These are phyloP conservation scores for Fusarium devonianum DNA, from an alignment of 2,329 filamentous ascomycete genomes.

Conservation along the genomic window DNA sequence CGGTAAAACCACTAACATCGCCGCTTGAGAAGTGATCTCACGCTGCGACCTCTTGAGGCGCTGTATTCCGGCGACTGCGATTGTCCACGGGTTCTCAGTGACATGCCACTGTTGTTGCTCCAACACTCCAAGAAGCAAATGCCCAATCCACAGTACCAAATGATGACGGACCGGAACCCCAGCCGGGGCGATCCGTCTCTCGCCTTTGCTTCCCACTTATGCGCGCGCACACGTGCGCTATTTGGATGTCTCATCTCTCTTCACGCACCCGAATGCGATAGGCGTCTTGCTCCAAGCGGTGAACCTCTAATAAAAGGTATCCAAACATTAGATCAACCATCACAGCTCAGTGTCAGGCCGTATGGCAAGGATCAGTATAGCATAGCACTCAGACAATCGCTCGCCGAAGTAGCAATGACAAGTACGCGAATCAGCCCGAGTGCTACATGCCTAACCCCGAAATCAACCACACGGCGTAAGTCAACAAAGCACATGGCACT, in stretches of 20 bases:
- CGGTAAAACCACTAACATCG: conserved; percentile 13
- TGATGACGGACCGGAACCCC: not conserved
- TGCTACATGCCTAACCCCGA: not conserved
- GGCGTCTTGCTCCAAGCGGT: no score
- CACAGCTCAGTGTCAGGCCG: conserved; percentile 3
- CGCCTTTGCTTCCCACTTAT: conserved; percentile 2
- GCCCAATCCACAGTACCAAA: conserved; percentile 4
- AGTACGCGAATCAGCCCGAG: conserved; percentile 20
- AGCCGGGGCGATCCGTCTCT: conserved; percentile 7
- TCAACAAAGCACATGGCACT: conserved; percentile 23
- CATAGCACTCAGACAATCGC: not conserved
- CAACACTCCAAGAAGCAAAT: conserved; percentile 2
- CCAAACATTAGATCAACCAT: no score
- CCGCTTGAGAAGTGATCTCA: conserved; percentile 1
- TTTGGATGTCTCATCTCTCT: conserved; percentile 1
- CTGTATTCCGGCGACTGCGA: conserved; percentile 10
- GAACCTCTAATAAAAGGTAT: no score
- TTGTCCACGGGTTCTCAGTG: conserved; percentile 4
- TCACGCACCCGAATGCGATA: no score
- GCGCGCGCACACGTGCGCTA: conserved; percentile 22
- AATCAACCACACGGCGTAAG: conserved; percentile 13
- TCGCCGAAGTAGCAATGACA: not conserved
- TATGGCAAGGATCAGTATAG: no score
- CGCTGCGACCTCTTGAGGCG: conserved; percentile 13
- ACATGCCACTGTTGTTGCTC: conserved; percentile 3